A percentile compares a stretch with the other conserved stretches of the same genome.
phyloP scores from a whole-genome alignment of 139 green algal species.

The Pleodorina starrii region DNA sequence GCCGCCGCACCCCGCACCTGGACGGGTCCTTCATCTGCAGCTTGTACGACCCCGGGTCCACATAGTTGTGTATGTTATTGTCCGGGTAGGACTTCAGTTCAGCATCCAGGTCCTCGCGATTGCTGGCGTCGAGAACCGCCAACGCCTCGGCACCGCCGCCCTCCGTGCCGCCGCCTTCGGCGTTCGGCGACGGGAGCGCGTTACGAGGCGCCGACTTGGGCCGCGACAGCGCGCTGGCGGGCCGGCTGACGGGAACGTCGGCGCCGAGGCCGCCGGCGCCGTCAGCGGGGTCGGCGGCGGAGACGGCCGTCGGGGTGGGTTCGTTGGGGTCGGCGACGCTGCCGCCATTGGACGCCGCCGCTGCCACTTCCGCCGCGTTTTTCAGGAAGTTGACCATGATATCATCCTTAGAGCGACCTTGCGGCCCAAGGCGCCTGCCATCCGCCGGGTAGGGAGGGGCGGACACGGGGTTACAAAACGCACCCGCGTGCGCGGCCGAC shows the following conservation, averaged over 20 bases:
- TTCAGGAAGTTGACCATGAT: conserved; percentile 18
- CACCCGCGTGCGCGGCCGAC: no score
- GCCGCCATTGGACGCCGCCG: conserved; percentile 11
- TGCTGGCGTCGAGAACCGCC: background rate
- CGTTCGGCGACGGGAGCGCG: background rate
- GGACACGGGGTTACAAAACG: no score
- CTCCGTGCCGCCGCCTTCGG: background rate
- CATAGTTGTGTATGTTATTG: conserved; percentile 62
- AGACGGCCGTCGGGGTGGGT: background rate
- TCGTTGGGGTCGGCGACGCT: conserved; percentile 40
- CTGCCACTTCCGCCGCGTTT: conserved; percentile 25
- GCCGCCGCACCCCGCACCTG: conserved; percentile 12
- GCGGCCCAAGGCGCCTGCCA: background rate
- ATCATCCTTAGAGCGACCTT: conserved; percentile 22
- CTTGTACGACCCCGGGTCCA: conserved; percentile 53
- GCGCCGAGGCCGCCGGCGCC: background rate
- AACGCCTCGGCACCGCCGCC: background rate
- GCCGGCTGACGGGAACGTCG: background rate
- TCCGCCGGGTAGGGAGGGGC: no score
- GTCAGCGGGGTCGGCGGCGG: background rate
- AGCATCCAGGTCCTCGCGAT: background rate
- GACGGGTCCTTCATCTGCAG: conserved; percentile 44
- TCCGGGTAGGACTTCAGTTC: conserved; percentile 20
- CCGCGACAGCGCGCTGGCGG: background rate
- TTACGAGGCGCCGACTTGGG: background rate